phyloP scores from a whole-genome alignment of 306 rosid genomes.

The Rosa rugosa region DNA sequence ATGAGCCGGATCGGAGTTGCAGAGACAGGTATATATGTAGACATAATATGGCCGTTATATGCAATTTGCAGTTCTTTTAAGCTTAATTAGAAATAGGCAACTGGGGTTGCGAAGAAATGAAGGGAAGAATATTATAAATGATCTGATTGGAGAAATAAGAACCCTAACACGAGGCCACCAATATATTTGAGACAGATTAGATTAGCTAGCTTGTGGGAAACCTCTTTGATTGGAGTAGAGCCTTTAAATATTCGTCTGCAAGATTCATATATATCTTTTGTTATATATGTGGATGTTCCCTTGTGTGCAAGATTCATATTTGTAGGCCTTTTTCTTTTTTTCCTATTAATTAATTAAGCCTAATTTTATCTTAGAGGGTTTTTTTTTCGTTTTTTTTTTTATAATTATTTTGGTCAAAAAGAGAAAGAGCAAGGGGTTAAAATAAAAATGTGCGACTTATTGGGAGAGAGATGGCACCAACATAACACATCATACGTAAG shows the following conservation, averaged over 20 bases:
- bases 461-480: not conserved
- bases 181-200: constrained; percentile 1
- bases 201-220: constrained; percentile 12
- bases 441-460: not conserved
- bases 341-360: not conserved
- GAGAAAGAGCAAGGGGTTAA: not conserved
- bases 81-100: not conserved
- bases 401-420: not conserved
- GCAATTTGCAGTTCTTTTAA: not conserved
- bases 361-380: not conserved
- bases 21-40: not conserved
- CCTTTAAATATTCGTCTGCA: not conserved
- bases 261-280: not conserved
- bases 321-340: not conserved
- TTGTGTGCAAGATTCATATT: not conserved
- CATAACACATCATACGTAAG: not conserved
- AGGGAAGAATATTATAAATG: not conserved
- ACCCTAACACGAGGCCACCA: constrained; percentile 4
- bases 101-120: not conserved
- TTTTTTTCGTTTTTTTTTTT: not conserved
- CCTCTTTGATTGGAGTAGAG: not conserved
- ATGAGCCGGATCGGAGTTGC: not conserved
- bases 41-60: not conserved
- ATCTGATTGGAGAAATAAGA: not conserved
- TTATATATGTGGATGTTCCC: not conserved